Evolutionary conservation across 768 basidiomycete genomes (phyloP), one percentile per base, ranked within the genome.

Genomic region (Leucosporidium yakuticum): DNA sequence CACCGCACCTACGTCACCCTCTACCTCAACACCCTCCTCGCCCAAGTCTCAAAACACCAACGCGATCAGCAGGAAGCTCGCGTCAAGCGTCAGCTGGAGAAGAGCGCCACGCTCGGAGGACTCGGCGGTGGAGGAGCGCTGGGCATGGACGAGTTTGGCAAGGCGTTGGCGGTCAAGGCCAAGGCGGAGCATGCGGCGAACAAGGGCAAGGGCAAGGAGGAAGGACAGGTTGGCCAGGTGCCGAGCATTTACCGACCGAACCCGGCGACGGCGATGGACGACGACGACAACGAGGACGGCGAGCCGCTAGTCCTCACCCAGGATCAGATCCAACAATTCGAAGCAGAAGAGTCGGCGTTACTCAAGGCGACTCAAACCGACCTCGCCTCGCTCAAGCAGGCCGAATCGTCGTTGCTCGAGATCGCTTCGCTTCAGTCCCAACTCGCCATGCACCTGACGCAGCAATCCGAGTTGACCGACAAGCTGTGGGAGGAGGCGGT

Each of bases 21-120:
- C 88, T 94, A 87, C 79, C 85, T 99, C 64, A 88, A 84, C 76
- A 83, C 88, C 60, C 85, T 88, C 49, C 83, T 99, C 48, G 84
- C 91, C 0, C 85, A 89, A 69, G 85, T 87, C 31, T 88, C 90
- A 73, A 86, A 90, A 75, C 82, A 77, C 21, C 88, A 95, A 73
- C 88, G 88, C 73, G 87, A 90, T 71, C 84, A 97, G 82, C 96
- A 99, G 79, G 95, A 97, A 78, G 91, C 95, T 77, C 87, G 96
- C 59, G 84, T 93, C 63, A 88, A 87, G 77, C 85, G 95, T 7
- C 89, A 95, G 75, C 79, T 88, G 67, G 96, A 98, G 77, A 83
- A 91, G 68, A 85, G 87, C 19, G 84, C 84, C 66, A 90, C 89
- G 2, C 83, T 98, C 17, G 94, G 92, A 7, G 78, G 76, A 21